Evolutionary conservation across 352 stramenopile genomes (phyloP).

Genomic region (Phytophthora syringae): DNA sequence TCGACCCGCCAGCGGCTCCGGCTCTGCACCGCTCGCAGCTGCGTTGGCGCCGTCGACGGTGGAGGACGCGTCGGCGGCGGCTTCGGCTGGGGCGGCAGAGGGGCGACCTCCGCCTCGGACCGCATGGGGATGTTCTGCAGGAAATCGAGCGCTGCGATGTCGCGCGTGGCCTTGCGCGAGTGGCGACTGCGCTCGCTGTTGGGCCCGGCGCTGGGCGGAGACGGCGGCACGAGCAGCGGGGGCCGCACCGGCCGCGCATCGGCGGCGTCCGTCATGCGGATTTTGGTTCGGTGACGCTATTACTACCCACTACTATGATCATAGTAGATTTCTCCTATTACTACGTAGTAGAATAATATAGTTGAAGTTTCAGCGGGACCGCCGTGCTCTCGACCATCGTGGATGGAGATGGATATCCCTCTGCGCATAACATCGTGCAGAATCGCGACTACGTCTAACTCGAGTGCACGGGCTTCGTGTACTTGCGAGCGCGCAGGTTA

Average conservation of each 20-base stretch:
- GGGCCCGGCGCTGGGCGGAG: conserved; percentile 42
- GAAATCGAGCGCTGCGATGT: conserved; percentile 90
- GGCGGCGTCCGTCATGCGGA: background rate
- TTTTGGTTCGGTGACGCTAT: background rate
- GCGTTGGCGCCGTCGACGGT: background rate
- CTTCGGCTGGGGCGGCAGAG: conserved; percentile 1
- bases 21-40: conserved; percentile 19
- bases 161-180: conserved; percentile 81
- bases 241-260: conserved; percentile 12
- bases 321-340: no score
- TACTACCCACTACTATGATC: no score
- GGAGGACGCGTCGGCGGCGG: conserved; percentile 6
- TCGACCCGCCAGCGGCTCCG: conserved; percentile 65
- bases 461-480: conserved; percentile 52
- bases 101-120: conserved; percentile 43
- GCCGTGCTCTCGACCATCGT: conserved; percentile 45
- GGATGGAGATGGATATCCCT: conserved; percentile 52
- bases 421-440: conserved; percentile 45
- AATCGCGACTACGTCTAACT: conserved; percentile 73
- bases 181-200: conserved; percentile 58
- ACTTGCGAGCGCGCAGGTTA: conserved; percentile 65
- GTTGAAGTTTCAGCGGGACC: conserved; percentile 33
- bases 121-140: conserved; percentile 89
- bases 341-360: no score
- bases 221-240: conserved; percentile 23